Percentiles rank a stretch among this genome's conserved stretches.
phyloP scores from a whole-genome alignment of 2,329 filamentous ascomycete species.

The Nemania sp. region DNA sequence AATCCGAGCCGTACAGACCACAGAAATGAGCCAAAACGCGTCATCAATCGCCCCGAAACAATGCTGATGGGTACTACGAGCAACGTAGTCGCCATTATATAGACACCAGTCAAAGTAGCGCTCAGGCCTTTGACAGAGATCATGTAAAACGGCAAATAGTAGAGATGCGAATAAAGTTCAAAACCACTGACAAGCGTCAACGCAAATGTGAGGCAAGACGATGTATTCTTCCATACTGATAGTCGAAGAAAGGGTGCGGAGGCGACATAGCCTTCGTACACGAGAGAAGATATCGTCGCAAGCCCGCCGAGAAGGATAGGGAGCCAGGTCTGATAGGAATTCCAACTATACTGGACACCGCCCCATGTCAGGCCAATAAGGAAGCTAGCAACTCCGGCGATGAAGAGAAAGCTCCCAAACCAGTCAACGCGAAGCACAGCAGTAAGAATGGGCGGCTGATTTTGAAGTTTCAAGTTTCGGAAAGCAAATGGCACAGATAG shows the following conservation, averaged over 20 bases:
- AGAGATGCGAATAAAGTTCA: slow-evolving; percentile 33
- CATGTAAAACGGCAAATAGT: slow-evolving; percentile 35
- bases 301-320: slow-evolving; percentile 39
- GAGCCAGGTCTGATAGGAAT: slow-evolving; percentile 52
- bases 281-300: slow-evolving; percentile 37
- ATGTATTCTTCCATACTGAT: slow-evolving; percentile 27
- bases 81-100: slow-evolving; percentile 31
- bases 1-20: slow-evolving; percentile 32
- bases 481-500: slow-evolving; percentile 38
- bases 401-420: slow-evolving; percentile 61
- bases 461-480: slow-evolving; percentile 26
- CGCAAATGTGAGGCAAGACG: slow-evolving; percentile 22
- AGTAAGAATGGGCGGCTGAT: slow-evolving; percentile 4
- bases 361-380: slow-evolving; percentile 64
- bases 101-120: slow-evolving; percentile 30
- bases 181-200: slow-evolving; percentile 12
- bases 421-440: slow-evolving; percentile 56
- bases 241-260: slow-evolving; percentile 29
- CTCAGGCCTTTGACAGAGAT: slow-evolving; percentile 25
- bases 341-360: slow-evolving; percentile 50
- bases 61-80: slow-evolving; percentile 21
- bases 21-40: slow-evolving; percentile 22
- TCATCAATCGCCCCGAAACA: slow-evolving; percentile 27
- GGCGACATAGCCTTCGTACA: slow-evolving; percentile 41
- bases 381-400: slow-evolving; percentile 59